phyloP scores from a whole-genome alignment of 2,329 filamentous ascomycete genomes.

The Cordyceps cateniannulata region DNA sequence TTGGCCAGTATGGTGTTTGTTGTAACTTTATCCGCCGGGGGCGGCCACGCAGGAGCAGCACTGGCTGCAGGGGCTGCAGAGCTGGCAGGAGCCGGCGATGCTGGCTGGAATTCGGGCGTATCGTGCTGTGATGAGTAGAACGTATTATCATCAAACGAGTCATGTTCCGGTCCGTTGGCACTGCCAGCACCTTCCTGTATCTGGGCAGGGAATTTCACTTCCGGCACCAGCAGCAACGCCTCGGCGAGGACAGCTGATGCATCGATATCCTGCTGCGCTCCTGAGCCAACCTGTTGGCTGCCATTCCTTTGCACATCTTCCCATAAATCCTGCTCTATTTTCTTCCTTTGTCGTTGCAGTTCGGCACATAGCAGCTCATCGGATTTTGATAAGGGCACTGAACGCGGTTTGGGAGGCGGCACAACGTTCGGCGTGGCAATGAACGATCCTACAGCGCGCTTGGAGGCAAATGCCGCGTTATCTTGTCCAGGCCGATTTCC shows the following conservation, averaged over 20 bases:
- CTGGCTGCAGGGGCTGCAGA: background rate
- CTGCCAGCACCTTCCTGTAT: slow-evolving; percentile 44
- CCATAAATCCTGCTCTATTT: slow-evolving; percentile 69
- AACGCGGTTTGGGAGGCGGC: slow-evolving; percentile 39
- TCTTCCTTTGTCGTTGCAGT: slow-evolving; percentile 69
- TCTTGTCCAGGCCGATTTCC: slow-evolving; percentile 19
- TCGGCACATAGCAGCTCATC: slow-evolving; percentile 79
- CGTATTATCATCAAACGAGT: slow-evolving; percentile 87
- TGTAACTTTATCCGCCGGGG: slow-evolving; percentile 1
- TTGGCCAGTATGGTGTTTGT: slow-evolving; percentile 4
- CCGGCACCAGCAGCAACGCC: slow-evolving; percentile 65
- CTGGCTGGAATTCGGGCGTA: slow-evolving; percentile 54
- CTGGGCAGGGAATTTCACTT: slow-evolving; percentile 53
- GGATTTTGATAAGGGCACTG: slow-evolving; percentile 79
- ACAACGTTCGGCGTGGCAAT: background rate
- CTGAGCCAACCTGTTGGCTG: slow-evolving; percentile 38
- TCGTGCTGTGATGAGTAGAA: slow-evolving; percentile 95
- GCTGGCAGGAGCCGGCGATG: slow-evolving; percentile 32
- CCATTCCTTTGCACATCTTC: slow-evolving; percentile 67
- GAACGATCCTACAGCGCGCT: slow-evolving; percentile 18
- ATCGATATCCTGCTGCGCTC: slow-evolving; percentile 60
- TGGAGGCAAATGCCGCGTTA: slow-evolving; percentile 30
- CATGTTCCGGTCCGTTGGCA: slow-evolving; percentile 59
- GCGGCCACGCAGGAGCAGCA: background rate
- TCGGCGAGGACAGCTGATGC: slow-evolving; percentile 66